Evolutionary conservation across 768 basidiomycete species (phyloP).

Genomic region (Lyophyllum decastes): DNA sequence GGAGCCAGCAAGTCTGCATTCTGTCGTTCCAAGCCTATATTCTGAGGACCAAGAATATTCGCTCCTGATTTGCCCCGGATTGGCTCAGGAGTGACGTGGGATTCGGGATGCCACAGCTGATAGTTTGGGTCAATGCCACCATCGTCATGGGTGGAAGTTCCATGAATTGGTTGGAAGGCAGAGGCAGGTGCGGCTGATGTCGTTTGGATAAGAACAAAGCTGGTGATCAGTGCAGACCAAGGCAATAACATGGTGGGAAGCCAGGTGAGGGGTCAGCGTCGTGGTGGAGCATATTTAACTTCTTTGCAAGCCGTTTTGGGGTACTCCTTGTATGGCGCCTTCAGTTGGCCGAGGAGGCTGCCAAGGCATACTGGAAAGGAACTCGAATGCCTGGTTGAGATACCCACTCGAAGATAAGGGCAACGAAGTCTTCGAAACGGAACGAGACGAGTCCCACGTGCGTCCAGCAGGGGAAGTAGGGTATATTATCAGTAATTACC

Average conservation of each 20-base stretch:
- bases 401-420: background rate
- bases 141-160: background rate
- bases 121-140: conserved; percentile 6
- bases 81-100: conserved; percentile 28
- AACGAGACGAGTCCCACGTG: background rate
- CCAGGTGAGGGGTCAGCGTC: background rate
- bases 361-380: background rate
- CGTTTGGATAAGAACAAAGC: background rate
- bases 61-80: conserved; percentile 46
- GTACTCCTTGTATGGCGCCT: background rate
- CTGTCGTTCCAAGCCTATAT: conserved; percentile 53
- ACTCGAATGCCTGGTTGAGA: background rate
- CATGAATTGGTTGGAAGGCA: background rate
- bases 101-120: conserved; percentile 4
- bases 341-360: background rate
- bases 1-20: conserved; percentile 61
- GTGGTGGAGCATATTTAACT: background rate
- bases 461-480: background rate
- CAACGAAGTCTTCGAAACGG: background rate
- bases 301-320: background rate
- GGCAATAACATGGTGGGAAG: conserved; percentile 5
- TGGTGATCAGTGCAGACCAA: background rate
- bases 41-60: conserved; percentile 56
- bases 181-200: conserved; percentile 9
- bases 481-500: background rate